Evolutionary conservation across 192 early-diverging fungal genomes (phyloP), one percentile per base, ranked within the genome.

Genomic region (Coemansia sp.): DNA sequence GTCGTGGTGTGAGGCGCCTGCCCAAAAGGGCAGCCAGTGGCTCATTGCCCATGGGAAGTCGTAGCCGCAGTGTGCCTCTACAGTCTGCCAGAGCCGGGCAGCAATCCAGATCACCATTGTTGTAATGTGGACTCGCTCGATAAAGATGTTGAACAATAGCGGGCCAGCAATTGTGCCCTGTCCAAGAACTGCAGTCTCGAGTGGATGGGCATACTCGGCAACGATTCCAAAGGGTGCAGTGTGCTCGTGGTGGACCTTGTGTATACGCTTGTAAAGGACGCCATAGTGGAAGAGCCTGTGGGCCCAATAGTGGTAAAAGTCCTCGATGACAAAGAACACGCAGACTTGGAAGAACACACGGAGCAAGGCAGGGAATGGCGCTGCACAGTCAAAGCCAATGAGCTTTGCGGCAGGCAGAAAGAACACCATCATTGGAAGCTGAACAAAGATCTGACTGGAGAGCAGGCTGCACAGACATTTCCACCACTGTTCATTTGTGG

Each of bases 11-110:
- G 88, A 85, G 69, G 88, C 89, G 21, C 89, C 86, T 5, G 92
- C 92, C 93, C 94, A 95, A 79, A 95, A 90, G 36, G 93, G 93
- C 45, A 94, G 38, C 67, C 85, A 93, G 85, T 92, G 86, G 68
- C 87, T 89, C 62, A 93, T 83, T 3, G 91, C 89, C 95, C 95
- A 96, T 9, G 92, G 92, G 62, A 92, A 88, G 66, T 91, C 87
- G 71, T 90, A 93, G 2, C 92, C 92, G 57, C 87, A 88, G 77
- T 93, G 92, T 5, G 87, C 85, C 64, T 89, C 89, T 38, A 92
- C 86, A 8, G 88, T 87, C 77, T 88, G 86, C 55, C 82, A 66
- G 58, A 89, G 81, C 48, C 87, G 71, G 21, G 92, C 81, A 9
- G 85, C 85, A 62, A 92, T 83, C 92, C 92, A 93, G 9, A 85